Evolutionary conservation across 495 filamentous ascomycete genomes (phyloP).

Genomic region (Pyrenula massariospora): DNA sequence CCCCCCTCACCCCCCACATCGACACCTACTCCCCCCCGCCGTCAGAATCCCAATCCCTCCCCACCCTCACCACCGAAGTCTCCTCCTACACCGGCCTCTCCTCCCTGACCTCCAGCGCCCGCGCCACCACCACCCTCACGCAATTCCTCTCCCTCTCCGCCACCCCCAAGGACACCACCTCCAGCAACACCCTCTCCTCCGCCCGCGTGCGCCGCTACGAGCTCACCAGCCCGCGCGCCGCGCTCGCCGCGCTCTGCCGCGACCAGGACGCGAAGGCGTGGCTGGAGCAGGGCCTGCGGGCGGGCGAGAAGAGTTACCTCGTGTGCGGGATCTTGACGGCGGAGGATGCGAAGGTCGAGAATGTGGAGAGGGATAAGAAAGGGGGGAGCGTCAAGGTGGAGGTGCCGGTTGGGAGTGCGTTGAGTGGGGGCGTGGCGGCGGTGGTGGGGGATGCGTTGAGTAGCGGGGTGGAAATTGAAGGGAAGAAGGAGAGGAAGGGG

Average conservation of each 20-base stretch:
- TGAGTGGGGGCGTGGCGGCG: not conserved
- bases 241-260: not conserved
- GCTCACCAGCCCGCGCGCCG: not conserved
- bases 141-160: not conserved
- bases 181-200: not conserved
- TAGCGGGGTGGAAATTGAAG: not conserved
- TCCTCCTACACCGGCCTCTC: not conserved
- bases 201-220: not conserved
- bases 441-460: not conserved
- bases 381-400: not conserved
- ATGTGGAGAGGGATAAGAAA: not conserved
- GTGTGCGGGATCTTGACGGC: not conserved
- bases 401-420: not conserved
- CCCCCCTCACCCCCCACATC: not conserved
- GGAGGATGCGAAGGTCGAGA: not conserved
- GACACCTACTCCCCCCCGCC: not conserved
- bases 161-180: not conserved
- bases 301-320: not conserved
- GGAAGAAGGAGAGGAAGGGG: not conserved
- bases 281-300: not conserved
- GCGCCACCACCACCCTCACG: not conserved
- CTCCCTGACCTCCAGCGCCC: not conserved
- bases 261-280: not conserved
- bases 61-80: no score
- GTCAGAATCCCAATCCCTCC: not conserved